Conservation (phyloP, 163 green algal species). For the Trebouxia gelatinosa region DNA sequence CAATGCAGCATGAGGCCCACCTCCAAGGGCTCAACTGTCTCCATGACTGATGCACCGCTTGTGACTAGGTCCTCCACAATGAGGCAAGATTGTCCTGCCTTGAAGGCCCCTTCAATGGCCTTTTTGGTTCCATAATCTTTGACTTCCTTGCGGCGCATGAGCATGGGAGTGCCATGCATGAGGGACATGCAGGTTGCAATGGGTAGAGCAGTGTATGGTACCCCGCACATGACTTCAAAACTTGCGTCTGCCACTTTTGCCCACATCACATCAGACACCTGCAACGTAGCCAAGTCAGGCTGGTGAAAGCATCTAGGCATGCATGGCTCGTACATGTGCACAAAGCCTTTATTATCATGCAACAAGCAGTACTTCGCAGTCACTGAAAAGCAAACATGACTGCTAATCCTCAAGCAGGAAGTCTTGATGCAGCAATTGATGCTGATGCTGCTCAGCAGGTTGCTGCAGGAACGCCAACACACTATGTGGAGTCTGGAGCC, state of each 20-base stretch:
- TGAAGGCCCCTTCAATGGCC: slow-evolving; percentile 92
- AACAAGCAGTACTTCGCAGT: no score
- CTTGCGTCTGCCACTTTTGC: slow-evolving; percentile 53
- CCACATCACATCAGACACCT: slow-evolving; percentile 93
- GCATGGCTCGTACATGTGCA: no score
- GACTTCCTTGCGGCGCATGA: slow-evolving; percentile 97
- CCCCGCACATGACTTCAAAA: slow-evolving; percentile 98
- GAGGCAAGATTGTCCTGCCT: slow-evolving; percentile 86
- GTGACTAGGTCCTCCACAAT: slow-evolving; percentile 99
- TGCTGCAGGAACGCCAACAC: no score
- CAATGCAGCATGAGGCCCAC: slow-evolving; percentile 24
- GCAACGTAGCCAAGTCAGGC: slow-evolving; percentile 3
- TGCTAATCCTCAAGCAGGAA: no score
- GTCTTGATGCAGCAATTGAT: no score
- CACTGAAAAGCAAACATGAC: no score
- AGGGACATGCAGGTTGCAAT: slow-evolving; percentile 97
- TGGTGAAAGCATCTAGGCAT: no score
- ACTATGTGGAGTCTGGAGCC: no score
- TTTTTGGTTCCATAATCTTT: slow-evolving; percentile 99
- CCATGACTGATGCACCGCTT: slow-evolving; percentile 91
- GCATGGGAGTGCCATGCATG: slow-evolving; percentile 88
- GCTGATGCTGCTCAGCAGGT: no score
- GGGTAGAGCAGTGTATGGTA: slow-evolving; percentile 99
- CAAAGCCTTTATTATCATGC: no score
- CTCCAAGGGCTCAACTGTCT: slow-evolving; percentile 94